Evolutionary conservation across 2,329 filamentous ascomycete species (phyloP), one percentile per base, ranked within the genome.

Genomic region (Apiospora arundinis): DNA sequence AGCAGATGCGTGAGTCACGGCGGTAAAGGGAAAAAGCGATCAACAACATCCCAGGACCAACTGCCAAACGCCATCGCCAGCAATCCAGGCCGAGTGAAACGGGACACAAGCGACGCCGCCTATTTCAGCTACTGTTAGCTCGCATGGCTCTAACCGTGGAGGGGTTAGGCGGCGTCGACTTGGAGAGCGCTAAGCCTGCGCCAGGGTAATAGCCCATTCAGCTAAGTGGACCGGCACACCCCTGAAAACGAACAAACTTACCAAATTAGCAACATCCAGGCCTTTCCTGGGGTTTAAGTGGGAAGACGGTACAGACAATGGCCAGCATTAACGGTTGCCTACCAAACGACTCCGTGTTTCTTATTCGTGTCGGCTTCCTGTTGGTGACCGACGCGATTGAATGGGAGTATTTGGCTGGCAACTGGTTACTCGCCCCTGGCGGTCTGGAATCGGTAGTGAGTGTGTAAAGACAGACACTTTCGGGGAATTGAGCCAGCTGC

Each of bases 101-200:
- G 18, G 49, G 7, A 32, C 28, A 9, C 49, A 32, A 56, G 25
- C 49, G 49, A 56, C 4, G 49, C 49, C 16, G 49, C 25, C 49
- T 60, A 60, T 60, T 60, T 60, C 52, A 60, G 52, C 52, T 37
- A 2, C 52, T 60, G 28, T 18, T 60, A n/a, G 52, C 28, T 32
- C 16, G 8, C 14, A 37, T 2, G 0, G 9, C 11, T n/a, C 52
- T 60, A 60, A 32, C 28, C 18, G 16, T 16, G 18, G 52, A 40
- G 8, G 52, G 52, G 25, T 16, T 60, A 60, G 52, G 18, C 32
- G 16, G 25, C 52, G 25, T 28, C 21, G 28, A 60, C 3, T 37
- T 60, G 28, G 7, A 37, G 16, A 60, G 7, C 16, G 14, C 52
- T 37, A 60, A 60, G 8, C 28, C 52, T 60, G 52, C 52, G 52